A percentile compares a stretch with the other conserved stretches of the same genome.
These are phyloP conservation scores for Misopates orontium DNA, from an alignment of 257 asterid genomes.

Conservation along the genomic window DNA sequence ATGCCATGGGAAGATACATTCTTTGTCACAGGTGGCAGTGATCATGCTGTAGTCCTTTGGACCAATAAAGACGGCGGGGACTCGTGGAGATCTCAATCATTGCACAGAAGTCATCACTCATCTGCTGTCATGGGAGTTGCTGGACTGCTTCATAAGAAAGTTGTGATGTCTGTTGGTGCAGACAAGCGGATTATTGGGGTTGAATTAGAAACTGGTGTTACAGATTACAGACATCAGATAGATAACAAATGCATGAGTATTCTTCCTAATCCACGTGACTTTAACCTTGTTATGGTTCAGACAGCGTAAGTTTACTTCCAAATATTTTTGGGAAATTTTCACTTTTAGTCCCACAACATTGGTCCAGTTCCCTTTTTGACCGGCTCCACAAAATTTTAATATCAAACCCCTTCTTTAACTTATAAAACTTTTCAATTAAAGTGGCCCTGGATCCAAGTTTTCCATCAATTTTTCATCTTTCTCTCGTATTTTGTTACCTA, in stretches of 20 bases:
- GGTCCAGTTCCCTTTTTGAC: too few relatives aligned
- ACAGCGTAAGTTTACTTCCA: constrained; percentile 58
- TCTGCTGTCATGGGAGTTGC: constrained; percentile 97
- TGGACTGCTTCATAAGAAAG: constrained; percentile 74
- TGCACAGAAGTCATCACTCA: constrained; percentile 66
- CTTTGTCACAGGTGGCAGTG: constrained; percentile 89
- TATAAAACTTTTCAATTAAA: too few relatives aligned
- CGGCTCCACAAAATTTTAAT: too few relatives aligned
- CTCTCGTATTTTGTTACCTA: too few relatives aligned
- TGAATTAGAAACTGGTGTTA: constrained; percentile 52
- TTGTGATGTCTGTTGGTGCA: constrained; percentile 79
- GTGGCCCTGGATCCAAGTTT: too few relatives aligned
- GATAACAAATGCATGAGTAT: constrained; percentile 95
- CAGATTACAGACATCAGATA: constrained; percentile 66
- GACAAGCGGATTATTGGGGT: constrained; percentile 76
- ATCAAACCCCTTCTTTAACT: too few relatives aligned
- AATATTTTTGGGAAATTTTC: too few relatives aligned
- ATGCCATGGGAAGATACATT: constrained; percentile 82
- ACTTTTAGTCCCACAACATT: too few relatives aligned
- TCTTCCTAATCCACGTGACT: constrained; percentile 82
- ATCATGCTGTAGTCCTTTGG: constrained; percentile 90
- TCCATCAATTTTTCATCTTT: too few relatives aligned
- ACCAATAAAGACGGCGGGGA: constrained; percentile 54
- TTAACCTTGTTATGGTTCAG: constrained; percentile 93
- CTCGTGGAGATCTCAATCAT: constrained; percentile 60